Evolutionary conservation across 345 rosid genomes (phyloP), one percentile per base, ranked within the genome.

Genomic region (Psidium friedrichsthalianum): DNA sequence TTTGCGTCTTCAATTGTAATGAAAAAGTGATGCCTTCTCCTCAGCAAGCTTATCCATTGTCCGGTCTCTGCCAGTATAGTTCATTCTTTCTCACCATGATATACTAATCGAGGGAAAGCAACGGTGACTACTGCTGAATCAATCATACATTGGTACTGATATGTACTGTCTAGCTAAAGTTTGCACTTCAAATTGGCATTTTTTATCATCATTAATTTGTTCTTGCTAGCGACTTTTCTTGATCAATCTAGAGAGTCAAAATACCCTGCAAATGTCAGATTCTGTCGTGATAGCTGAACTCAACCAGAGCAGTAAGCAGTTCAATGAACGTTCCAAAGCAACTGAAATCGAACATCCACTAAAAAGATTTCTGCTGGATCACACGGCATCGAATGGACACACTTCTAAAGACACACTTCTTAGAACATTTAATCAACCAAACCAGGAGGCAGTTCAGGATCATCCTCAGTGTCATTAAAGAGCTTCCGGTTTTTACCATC

Each of bases 371-470:
- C 32, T 15, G 18, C 69, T 14, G 6, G 14, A 58, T 58, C 18
- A 58, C 4, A 8, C 16, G 36, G 69, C 69, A 58, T 11, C 64
- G 12, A 57, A n/a, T 27, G n/a, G 1, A 27, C 2, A 3, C 36
- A 36, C 2, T 36, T 36, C 36, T 36, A 36, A 36, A 2, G 36
- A 36, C 69, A 58, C 74, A 14, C 40, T 27, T 61, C 40, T 61
- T 61, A 61, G 40, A 61, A 15, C 74, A 61, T 61, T 29, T 29
- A 29, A 74, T 74, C 83, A 42, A 29, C 74, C 42, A 82, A 82
- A 82, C 83, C 83, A n/a, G 83, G 83, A 82, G 83, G 83, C 25
- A 82, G 42, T 22, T 82, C 83, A 82, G 83, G 83, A 82, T 82
- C 83, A 3, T 82, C 83, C 56, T 82, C 83, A 8, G 56, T 24